phyloP scores from a whole-genome alignment of 73 alveolate species.

The Tetrahymena malaccensis region DNA sequence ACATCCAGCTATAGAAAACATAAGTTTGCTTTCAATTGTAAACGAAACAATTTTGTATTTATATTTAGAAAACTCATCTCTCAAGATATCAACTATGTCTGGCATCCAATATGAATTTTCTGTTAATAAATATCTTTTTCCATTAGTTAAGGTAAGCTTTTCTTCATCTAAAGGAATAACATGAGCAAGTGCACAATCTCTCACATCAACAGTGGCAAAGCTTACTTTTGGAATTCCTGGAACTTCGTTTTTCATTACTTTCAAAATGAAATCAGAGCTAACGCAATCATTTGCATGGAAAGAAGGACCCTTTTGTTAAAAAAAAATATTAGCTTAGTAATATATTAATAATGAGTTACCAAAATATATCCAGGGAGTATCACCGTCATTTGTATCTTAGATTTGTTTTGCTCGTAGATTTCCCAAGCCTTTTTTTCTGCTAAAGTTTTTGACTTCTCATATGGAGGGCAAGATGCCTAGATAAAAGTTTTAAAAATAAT shows the following conservation, averaged over 20 bases:
- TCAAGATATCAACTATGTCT: not conserved
- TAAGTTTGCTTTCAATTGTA: not conserved
- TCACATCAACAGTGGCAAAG: slow-evolving; percentile 42
- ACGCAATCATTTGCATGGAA: not conserved
- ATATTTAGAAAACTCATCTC: not conserved
- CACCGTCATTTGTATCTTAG: not conserved
- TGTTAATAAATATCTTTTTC: slow-evolving; percentile 23
- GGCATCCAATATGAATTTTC: not conserved
- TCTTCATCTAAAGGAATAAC: slow-evolving; percentile 9
- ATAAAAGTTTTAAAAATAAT: not conserved
- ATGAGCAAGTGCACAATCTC: slow-evolving; percentile 61
- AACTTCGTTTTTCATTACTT: slow-evolving; percentile 3
- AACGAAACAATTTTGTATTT: not conserved
- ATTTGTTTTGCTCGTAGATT: not conserved
- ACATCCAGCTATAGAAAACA: not conserved
- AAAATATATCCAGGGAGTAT: not conserved
- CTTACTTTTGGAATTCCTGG: slow-evolving; percentile 34
- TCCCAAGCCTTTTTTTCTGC: slow-evolving; percentile 65
- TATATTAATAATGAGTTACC: not conserved
- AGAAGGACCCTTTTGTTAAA: slow-evolving; percentile 9
- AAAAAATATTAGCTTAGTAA: not conserved
- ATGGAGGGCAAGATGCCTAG: not conserved
- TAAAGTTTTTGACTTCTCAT: slow-evolving; percentile 36
- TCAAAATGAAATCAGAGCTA: not conserved
- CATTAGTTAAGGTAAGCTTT: slow-evolving; percentile 1